phyloP scores from a whole-genome alignment of 176 grass and related monocot species.

The Musa troglodytarum region DNA sequence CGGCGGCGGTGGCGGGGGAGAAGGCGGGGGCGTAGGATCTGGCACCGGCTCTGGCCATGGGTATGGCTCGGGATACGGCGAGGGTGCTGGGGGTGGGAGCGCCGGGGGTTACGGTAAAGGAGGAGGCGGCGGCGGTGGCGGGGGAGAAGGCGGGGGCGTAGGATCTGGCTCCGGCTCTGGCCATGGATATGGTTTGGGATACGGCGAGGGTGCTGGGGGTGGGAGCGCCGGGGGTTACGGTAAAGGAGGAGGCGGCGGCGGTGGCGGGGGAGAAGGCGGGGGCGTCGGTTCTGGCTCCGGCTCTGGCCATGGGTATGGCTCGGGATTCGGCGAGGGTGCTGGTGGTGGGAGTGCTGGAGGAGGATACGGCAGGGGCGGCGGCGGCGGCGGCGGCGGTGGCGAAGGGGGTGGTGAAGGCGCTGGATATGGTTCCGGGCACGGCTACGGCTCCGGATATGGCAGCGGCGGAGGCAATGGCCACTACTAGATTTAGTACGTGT shows the following conservation, averaged over 20 bases:
- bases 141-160: not conserved
- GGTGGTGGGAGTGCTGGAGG: no score
- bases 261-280: not conserved
- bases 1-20: not conserved
- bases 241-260: not conserved
- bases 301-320: not conserved
- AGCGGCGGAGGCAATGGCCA: not conserved
- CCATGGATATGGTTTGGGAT: not conserved
- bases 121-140: not conserved
- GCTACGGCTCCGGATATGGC: not conserved
- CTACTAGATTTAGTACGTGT: no score
- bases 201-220: not conserved
- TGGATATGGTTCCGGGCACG: no score
- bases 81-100: not conserved
- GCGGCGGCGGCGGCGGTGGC: no score
- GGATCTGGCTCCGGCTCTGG: conserved; percentile 1
- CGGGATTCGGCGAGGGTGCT: not conserved
- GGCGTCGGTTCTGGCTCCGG: not conserved
- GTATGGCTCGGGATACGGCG: not conserved
- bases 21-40: not conserved
- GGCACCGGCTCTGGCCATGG: not conserved
- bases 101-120: not conserved
- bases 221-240: not conserved
- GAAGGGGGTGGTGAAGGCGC: no score
- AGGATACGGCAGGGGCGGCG: no score